Conservation (phyloP, 495 filamentous ascomycete genomes). For the Tuber borchii region DNA sequence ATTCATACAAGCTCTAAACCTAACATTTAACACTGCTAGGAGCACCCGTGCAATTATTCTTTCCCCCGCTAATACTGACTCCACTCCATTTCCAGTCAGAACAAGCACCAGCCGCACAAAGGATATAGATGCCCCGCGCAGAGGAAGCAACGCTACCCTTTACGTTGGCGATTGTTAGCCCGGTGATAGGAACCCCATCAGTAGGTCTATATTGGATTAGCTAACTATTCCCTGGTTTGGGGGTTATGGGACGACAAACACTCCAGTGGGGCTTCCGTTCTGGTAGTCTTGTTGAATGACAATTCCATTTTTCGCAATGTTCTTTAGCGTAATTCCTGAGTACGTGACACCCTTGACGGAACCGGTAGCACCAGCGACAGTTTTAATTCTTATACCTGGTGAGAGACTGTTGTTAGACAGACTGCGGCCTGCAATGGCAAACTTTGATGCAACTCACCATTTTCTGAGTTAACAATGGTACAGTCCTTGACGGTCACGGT, state of each 20-base stretch:
- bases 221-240: background rate
- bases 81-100: conserved; percentile 50
- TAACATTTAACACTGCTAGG: conserved; percentile 48
- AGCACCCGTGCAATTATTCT: conserved; percentile 46
- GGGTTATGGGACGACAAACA: conserved; percentile 8
- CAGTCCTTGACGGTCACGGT: conserved; percentile 53
- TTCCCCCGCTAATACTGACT: conserved; percentile 49
- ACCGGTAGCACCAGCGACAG: conserved; percentile 54
- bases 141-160: conserved; percentile 48
- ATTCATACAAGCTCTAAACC: background rate
- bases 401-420: background rate
- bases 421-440: background rate
- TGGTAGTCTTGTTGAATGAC: conserved; percentile 65
- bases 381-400: conserved; percentile 56
- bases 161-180: conserved; percentile 51
- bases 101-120: conserved; percentile 50
- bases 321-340: conserved; percentile 53
- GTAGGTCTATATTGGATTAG: conserved; percentile 45
- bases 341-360: conserved; percentile 55
- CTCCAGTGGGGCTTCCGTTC: conserved; percentile 58
- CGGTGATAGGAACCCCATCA: conserved; percentile 57
- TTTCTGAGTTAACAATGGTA: conserved; percentile 51
- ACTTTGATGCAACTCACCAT: conserved; percentile 42
- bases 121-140: conserved; percentile 51
- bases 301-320: conserved; percentile 58